Percentiles rank a stretch among this genome's conserved stretches.
These are phyloP conservation scores for Curvularia verruculosa DNA, from an alignment of 2,329 filamentous ascomycete genomes.

Conservation along the genomic window DNA sequence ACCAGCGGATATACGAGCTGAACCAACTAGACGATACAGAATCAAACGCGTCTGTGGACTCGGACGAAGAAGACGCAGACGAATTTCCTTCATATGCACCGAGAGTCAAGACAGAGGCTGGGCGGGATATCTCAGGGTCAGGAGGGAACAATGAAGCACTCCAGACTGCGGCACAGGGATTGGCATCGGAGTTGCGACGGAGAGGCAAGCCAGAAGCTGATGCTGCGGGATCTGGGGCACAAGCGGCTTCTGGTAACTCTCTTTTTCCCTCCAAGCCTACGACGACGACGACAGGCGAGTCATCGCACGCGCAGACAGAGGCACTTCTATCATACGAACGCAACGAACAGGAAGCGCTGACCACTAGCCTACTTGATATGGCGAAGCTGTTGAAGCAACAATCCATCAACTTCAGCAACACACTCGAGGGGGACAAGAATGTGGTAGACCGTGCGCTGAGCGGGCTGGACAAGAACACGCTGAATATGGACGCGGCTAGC, in stretches of 20 bases:
- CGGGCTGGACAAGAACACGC: conserved; percentile 77
- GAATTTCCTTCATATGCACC: conserved; percentile 52
- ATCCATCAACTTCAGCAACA: conserved; percentile 72
- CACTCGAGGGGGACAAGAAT: conserved; percentile 76
- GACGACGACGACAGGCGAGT: conserved; percentile 34
- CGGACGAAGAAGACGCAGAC: conserved; percentile 54
- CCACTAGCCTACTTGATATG: conserved; percentile 79
- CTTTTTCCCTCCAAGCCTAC: conserved; percentile 50
- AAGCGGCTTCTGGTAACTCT: conserved; percentile 43
- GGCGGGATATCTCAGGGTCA: conserved; percentile 39
- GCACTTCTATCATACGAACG: conserved; percentile 77
- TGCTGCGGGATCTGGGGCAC: conserved; percentile 25
- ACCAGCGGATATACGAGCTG: conserved; percentile 70
- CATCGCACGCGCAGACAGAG: conserved; percentile 57
- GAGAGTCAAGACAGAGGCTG: conserved; percentile 40
- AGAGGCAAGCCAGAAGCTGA: conserved; percentile 32
- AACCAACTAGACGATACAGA: conserved; percentile 61
- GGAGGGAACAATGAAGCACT: conserved; percentile 42
- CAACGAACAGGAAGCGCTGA: conserved; percentile 81
- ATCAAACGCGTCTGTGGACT: conserved; percentile 44
- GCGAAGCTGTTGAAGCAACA: conserved; percentile 78
- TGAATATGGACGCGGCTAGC: conserved; percentile 76
- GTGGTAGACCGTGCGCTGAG: conserved; percentile 72
- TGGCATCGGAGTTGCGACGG: conserved; percentile 44
- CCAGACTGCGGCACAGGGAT: conserved; percentile 41